phyloP scores from a whole-genome alignment of 768 basidiomycete species.

The Psilocybe subaeruginosa region DNA sequence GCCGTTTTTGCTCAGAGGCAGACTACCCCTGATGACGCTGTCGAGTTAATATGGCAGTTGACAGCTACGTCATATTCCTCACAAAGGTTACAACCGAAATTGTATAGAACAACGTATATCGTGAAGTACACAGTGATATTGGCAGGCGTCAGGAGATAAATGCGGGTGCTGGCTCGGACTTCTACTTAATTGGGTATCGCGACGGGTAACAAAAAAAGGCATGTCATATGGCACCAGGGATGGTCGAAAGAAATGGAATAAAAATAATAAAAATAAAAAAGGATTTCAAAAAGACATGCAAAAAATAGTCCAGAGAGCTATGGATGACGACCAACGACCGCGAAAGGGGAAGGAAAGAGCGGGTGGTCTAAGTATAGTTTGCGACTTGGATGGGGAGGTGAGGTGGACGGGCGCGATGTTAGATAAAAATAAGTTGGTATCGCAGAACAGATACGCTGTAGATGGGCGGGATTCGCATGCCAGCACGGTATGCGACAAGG shows the following conservation, averaged over 20 bases:
- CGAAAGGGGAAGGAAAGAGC: not conserved
- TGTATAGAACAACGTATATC: not conserved
- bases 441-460: slow-evolving; percentile 1
- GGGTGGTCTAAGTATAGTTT: slow-evolving; percentile 5
- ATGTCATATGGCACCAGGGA: not conserved
- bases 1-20: too few relatives aligned
- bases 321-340: not conserved
- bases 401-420: not conserved
- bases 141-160: not conserved
- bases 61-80: not conserved
- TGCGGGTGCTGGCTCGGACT: not conserved
- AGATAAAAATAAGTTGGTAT: slow-evolving; percentile 1
- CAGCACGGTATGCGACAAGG: not conserved
- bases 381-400: not conserved
- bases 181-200: slow-evolving; percentile 1
- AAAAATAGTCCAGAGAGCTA: not conserved
- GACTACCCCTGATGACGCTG: too few relatives aligned
- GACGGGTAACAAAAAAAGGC: not conserved
- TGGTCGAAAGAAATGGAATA: slow-evolving; percentile 8
- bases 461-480: not conserved
- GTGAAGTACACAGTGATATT: not conserved
- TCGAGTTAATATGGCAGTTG: not conserved
- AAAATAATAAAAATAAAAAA: slow-evolving; percentile 15
- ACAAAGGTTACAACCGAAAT: not conserved
- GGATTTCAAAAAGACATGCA: not conserved